Evolutionary conservation across 2,329 filamentous ascomycete species (phyloP).

Genomic region (Botrytis fragariae): DNA sequence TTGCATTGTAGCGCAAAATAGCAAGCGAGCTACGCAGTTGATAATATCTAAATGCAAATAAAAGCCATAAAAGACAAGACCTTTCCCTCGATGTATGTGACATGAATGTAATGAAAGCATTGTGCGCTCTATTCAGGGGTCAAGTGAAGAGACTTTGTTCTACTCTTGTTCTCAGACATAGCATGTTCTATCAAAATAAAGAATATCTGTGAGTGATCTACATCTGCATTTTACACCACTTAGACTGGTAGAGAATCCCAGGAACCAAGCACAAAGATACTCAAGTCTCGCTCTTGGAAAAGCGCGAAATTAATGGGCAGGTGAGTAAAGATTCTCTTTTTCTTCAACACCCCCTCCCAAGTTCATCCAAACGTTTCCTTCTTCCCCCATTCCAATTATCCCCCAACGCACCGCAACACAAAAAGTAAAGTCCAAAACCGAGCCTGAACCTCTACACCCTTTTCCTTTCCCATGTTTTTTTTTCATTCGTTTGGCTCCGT

Average conservation of each 20-base stretch:
- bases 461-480: background rate
- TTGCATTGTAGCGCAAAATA: background rate
- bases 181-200: background rate
- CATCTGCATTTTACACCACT: background rate
- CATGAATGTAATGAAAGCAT: background rate
- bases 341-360: background rate
- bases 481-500: background rate
- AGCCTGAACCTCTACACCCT: background rate
- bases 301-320: background rate
- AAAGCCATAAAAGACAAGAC: background rate
- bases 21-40: background rate
- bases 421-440: background rate
- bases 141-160: background rate
- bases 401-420: background rate
- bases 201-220: background rate
- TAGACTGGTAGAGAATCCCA: background rate
- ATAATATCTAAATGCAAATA: conserved; percentile 1
- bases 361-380: background rate
- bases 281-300: background rate
- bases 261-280: background rate
- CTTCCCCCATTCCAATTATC: background rate
- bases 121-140: background rate
- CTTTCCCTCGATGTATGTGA: background rate
- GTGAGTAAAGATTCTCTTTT: background rate
- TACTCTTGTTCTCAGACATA: background rate